phyloP scores from a whole-genome alignment of 768 basidiomycete species.

The Agaricus bisporus region DNA sequence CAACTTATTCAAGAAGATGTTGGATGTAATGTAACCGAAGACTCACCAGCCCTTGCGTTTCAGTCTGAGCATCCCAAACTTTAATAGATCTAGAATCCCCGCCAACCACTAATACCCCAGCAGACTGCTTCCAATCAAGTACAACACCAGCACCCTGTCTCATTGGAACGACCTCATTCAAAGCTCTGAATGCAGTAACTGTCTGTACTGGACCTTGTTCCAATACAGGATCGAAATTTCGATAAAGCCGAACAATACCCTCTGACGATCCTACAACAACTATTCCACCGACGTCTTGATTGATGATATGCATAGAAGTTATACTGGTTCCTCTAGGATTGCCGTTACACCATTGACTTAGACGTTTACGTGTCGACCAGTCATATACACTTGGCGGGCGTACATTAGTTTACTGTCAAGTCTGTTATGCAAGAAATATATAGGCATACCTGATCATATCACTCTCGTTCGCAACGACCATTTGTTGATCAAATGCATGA shows the following conservation, averaged over 20 bases:
- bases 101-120: conserved; percentile 81
- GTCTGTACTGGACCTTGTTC: conserved; percentile 77
- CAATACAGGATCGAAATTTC: conserved; percentile 79
- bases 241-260: conserved; percentile 85
- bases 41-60: conserved; percentile 67
- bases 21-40: background rate
- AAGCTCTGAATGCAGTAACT: conserved; percentile 88
- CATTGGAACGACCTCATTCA: conserved; percentile 70
- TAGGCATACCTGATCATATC: conserved; percentile 71
- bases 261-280: conserved; percentile 89
- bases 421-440: background rate
- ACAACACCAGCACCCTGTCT: conserved; percentile 81
- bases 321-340: conserved; percentile 78
- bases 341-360: conserved; percentile 86
- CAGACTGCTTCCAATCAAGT: conserved; percentile 89
- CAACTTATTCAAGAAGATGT: background rate
- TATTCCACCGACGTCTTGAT: conserved; percentile 91
- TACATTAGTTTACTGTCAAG: background rate
- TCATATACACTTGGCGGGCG: conserved; percentile 74
- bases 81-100: conserved; percentile 88
- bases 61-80: conserved; percentile 93
- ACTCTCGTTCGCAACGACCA: conserved; percentile 78
- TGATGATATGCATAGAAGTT: conserved; percentile 87
- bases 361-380: conserved; percentile 74
- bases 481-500: conserved; percentile 88